Evolutionary conservation across 768 basidiomycete genomes (phyloP), one percentile per base, ranked within the genome.

Genomic region (Peribolospora baueri): DNA sequence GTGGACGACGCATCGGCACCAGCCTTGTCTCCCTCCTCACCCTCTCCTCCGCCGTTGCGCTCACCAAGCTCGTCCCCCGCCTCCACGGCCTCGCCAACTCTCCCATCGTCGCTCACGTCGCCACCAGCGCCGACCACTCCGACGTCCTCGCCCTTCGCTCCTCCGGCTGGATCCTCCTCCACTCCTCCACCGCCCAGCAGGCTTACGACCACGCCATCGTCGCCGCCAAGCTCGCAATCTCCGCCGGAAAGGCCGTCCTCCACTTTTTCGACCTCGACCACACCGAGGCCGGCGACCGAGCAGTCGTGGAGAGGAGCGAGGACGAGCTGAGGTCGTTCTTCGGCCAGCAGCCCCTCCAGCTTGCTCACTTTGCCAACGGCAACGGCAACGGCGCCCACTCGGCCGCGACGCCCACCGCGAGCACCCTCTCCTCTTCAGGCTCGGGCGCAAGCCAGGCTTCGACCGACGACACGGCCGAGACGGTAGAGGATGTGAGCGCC

Each of bases 141-240:
- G 78, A 82, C 59, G 77, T 78, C 46, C 73, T 90, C 46, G 70
- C 80, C 9, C 78, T 91, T 56, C 79, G 80, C 46, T 76, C 81
- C n/a, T 74, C 78, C 14, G 76, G 84, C 5, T 82, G 83, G 39
- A 84, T 79, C 68, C 80, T 87, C 64, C 61, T 97, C 51, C 72
- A 90, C 62, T 90, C 86, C 5, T 73, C 76, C 42, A 77, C 75
- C 1, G 66, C 77, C 3, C 82, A 86, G 65, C 75, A 87, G 63
- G 84, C 87, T 3, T 82, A 91, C 61, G 84, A 90, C 64, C 80
- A 95, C 66, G 82, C 86, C 36, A 70, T 95, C 42, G 74, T 97
- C 13, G 85, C 86, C 10, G 79, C 84, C 52, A 76, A 80, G 47
- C 69, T 95, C 51, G 84, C 91, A 0, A 73, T 74, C 43, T 66